Evolutionary conservation across 768 basidiomycete genomes (phyloP), one percentile per base, ranked within the genome.

Genomic region (Amanita muscaria): DNA sequence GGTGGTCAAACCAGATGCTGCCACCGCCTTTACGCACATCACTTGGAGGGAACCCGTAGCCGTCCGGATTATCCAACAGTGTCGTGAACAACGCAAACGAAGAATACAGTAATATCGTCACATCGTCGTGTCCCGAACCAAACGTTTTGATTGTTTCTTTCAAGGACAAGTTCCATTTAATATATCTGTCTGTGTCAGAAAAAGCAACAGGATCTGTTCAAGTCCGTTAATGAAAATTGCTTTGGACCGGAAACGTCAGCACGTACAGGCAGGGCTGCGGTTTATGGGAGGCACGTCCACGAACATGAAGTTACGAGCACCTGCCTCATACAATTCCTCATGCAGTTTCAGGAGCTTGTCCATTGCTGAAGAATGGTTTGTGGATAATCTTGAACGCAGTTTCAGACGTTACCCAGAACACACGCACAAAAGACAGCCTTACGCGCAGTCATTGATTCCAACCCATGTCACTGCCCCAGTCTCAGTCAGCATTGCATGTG

Each of bases 361-460:
- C 8, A 74, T 53, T 34, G 55, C 51, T 15, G 30, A 24, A 5
- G 49, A 40, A 44, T 58, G 58, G 5, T 60, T 50, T 30, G 34
- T 34, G 10, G 52, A 42, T 25, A 49, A 54, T 4, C 63, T 61
- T 23, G 21, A 50, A 15, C 24, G 14, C 3, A 42, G 12, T 23
- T 9, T 38, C 15, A 21, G 18, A 8, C 21, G 21, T 40, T n/a
- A 35, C 9, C 10, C 15, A 9, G 14, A 18, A 19, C 9, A 9
- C 19, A 34, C 14, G 22, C 21, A 24, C 4, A 31, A 8, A 9
- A 19, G 21, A 27, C 32, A 19, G 14, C 50, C 69, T 40, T 56
- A 76, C 75, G 66, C 74, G 65, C 73, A 72, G 59, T 82, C 80
- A 47, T 83, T 83, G 46, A 82, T 81, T 3, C 81, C 80, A 38